Conservation (phyloP, 164 flowering plant genomes). For the Protea cynaroides region DNA sequence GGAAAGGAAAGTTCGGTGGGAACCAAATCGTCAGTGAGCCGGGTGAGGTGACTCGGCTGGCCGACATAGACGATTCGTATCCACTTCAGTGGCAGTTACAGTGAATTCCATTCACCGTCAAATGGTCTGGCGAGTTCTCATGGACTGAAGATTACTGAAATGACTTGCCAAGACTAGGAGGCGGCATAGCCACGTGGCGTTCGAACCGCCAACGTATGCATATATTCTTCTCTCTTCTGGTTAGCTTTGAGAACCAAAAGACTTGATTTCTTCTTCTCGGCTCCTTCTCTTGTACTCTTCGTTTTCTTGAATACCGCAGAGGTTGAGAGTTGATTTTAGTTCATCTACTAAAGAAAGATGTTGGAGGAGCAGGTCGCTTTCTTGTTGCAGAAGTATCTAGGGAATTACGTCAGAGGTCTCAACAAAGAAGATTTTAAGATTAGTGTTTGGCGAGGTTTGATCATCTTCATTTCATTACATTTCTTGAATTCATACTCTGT, state of each 20-base stretch:
- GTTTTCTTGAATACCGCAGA: slow-evolving; percentile 1
- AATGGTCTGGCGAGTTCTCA: slow-evolving; percentile 5
- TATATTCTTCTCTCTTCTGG: slow-evolving; percentile 2
- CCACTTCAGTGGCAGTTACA: no score
- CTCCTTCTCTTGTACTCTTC: not conserved
- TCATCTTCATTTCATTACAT: not conserved
- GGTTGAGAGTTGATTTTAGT: not conserved
- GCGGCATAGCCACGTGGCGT: no score
- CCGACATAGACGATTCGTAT: no score
- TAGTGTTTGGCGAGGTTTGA: slow-evolving; percentile 92
- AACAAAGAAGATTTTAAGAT: slow-evolving; percentile 93
- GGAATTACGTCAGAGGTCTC: slow-evolving; percentile 84
- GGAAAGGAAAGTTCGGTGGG: no score
- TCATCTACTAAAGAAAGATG: slow-evolving; percentile 36
- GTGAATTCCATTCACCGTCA: no score
- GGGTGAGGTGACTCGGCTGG: no score
- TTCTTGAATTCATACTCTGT: no score
- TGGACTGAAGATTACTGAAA: not conserved
- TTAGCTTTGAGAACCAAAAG: not conserved
- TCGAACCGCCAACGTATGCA: not conserved
- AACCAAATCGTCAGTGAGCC: no score
- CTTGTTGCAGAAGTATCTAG: slow-evolving; percentile 81
- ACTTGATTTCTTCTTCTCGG: not conserved
- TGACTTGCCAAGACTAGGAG: no score
- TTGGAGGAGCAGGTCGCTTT: slow-evolving; percentile 97